Evolutionary conservation across 2,329 filamentous ascomycete genomes (phyloP).

Genomic region (Pezizomycotina sp.): DNA sequence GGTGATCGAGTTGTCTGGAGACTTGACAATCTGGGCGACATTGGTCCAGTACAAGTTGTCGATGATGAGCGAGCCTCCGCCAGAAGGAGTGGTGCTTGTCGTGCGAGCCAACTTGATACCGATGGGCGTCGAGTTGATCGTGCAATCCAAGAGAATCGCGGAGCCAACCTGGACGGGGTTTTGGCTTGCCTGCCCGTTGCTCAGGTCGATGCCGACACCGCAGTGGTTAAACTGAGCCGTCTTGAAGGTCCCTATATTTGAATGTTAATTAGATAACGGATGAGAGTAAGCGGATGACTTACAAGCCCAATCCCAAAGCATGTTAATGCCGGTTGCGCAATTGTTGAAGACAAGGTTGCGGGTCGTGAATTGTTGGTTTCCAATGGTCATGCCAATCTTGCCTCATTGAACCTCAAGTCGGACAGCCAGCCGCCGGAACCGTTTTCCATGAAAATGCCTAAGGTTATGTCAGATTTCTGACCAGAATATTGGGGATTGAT

Average conservation of each 20-base stretch:
- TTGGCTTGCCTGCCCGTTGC: conserved; percentile 44
- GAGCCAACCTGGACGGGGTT: conserved; percentile 59
- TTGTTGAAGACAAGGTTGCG: conserved; percentile 68
- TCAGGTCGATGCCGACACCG: conserved; percentile 63
- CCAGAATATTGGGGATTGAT: conserved; percentile 7
- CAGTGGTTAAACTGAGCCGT: conserved; percentile 58
- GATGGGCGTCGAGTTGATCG: conserved; percentile 55
- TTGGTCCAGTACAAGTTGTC: conserved; percentile 38
- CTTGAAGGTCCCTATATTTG: conserved; percentile 69
- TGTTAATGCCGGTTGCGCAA: conserved; percentile 67
- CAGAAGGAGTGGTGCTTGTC: conserved; percentile 33
- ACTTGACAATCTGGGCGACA: conserved; percentile 34
- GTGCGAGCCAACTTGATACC: conserved; percentile 64
- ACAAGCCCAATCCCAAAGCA: conserved; percentile 91
- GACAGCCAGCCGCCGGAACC: conserved; percentile 64
- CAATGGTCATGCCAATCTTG: conserved; percentile 59
- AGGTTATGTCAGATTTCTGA: conserved; percentile 28
- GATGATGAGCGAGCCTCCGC: conserved; percentile 50
- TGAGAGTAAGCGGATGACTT: too few relatives aligned
- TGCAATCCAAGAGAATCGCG: conserved; percentile 65
- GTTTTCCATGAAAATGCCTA: conserved; percentile 46
- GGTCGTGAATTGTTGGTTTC: conserved; percentile 75
- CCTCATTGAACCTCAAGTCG: conserved; percentile 75
- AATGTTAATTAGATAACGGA: too few relatives aligned
- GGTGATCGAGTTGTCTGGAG: conserved; percentile 41